These are phyloP conservation scores for Acrocalymma vagum DNA, from an alignment of 2,329 filamentous ascomycete species.

Conservation along the genomic window DNA sequence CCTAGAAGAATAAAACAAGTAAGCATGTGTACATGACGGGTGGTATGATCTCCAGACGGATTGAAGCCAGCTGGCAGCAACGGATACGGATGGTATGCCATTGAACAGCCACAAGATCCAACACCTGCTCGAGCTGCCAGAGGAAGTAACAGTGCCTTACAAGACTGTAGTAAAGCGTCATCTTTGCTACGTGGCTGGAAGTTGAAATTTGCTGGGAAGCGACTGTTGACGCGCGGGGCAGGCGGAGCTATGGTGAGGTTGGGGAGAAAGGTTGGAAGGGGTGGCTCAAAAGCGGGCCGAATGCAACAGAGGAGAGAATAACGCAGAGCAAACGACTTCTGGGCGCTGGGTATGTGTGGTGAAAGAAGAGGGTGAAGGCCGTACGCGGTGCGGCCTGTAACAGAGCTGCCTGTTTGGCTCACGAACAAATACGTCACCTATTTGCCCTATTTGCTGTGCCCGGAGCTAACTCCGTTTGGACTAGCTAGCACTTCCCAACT, in stretches of 20 bases:
- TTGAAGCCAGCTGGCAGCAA: too few relatives aligned
- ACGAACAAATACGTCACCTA: conserved; percentile 43
- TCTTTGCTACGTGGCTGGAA: conserved; percentile 54
- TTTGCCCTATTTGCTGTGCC: conserved; percentile 17
- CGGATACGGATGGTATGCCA: conserved; percentile 8
- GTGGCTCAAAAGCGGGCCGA: neutral
- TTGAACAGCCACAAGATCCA: too few relatives aligned
- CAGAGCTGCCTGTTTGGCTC: conserved; percentile 38
- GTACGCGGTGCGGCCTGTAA: conserved; percentile 22
- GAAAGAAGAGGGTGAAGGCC: conserved; percentile 22
- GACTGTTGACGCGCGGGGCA: too few relatives aligned
- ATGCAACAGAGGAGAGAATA: too few relatives aligned
- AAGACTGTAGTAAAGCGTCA: conserved; percentile 76
- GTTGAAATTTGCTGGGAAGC: conserved; percentile 9
- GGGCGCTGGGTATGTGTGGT: conserved; percentile 16
- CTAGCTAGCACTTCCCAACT: conserved; percentile 9
- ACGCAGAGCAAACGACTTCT: too few relatives aligned
- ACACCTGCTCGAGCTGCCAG: too few relatives aligned
- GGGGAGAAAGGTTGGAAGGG: conserved; percentile 3
- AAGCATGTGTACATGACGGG: conserved; percentile 40
- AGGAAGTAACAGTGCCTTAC: too few relatives aligned
- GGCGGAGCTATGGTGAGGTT: neutral
- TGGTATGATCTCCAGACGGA: conserved; percentile 8
- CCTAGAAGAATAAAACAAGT: conserved; percentile 59
- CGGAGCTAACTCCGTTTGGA: conserved; percentile 10